phyloP scores from a whole-genome alignment of 129 eudicot genomes.

The Arctium lappa region DNA sequence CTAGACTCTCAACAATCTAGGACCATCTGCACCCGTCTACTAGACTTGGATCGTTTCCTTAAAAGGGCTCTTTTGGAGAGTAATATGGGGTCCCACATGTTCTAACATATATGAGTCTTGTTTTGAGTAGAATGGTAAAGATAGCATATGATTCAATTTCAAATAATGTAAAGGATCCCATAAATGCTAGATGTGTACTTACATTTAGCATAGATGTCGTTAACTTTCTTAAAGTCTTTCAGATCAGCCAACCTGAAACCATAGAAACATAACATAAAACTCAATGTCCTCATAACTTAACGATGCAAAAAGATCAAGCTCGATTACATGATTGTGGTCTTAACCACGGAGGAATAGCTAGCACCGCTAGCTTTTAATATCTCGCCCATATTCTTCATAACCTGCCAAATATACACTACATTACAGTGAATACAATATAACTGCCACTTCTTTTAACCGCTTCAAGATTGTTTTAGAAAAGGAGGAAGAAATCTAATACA shows the following conservation, averaged over 20 bases:
- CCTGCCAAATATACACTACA: slow-evolving; percentile 36
- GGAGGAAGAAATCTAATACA: neutral
- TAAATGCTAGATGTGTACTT: slow-evolving; percentile 27
- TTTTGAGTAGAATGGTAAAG: neutral
- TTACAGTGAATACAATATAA: neutral
- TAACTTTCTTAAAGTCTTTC: slow-evolving; percentile 95
- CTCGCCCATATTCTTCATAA: slow-evolving; percentile 96
- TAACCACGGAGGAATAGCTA: slow-evolving; percentile 88
- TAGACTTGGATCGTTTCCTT: no score
- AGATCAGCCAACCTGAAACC: slow-evolving; percentile 87
- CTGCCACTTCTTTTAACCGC: neutral
- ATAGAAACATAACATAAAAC: neutral
- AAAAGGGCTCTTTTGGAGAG: no score
- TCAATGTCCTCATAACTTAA: neutral
- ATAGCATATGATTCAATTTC: neutral
- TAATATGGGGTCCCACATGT: neutral
- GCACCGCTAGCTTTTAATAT: slow-evolving; percentile 91
- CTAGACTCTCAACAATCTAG: no score
- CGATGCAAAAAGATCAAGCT: neutral
- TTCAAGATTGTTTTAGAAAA: neutral
- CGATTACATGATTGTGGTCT: slow-evolving; percentile 85
- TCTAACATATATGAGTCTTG: neutral
- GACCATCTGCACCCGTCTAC: no score
- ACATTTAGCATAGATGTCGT: slow-evolving; percentile 95
- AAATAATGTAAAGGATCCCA: neutral